Percentiles rank a stretch among this genome's conserved stretches.
Evolutionary conservation across 2,329 filamentous ascomycete species (phyloP).

Genomic region (Aspergillus unguis): DNA sequence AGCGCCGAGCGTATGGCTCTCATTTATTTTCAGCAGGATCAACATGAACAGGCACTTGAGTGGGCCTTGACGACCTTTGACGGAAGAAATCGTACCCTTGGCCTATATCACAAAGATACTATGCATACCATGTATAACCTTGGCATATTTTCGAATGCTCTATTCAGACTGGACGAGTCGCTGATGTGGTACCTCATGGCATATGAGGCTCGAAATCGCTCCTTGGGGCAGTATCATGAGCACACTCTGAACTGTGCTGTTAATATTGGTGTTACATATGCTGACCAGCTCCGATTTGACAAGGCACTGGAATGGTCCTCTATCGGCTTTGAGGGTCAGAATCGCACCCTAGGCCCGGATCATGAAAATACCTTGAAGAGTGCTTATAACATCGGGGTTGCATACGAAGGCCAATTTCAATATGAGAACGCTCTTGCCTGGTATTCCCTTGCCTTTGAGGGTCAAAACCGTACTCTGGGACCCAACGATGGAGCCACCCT

Average conservation of each 20-base stretch:
- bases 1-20: not conserved
- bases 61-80: not conserved
- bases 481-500: not conserved
- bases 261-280: not conserved
- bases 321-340: not conserved
- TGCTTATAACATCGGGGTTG: not conserved
- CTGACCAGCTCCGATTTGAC: not conserved
- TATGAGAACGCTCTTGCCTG: not conserved
- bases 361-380: not conserved
- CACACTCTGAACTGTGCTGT: not conserved
- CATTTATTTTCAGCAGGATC: not conserved
- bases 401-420: not conserved
- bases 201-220: not conserved
- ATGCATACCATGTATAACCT: not conserved
- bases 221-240: not conserved
- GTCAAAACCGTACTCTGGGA: not conserved
- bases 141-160: not conserved
- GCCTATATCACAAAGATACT: not conserved
- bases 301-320: not conserved
- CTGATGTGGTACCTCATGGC: not conserved
- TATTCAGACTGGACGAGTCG: not conserved
- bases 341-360: not conserved
- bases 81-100: not conserved
- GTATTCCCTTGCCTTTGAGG: not conserved
- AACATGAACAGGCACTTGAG: not conserved